Evolutionary conservation across 2,329 filamentous ascomycete genomes (phyloP).

Genomic region (Penicillium sp.): DNA sequence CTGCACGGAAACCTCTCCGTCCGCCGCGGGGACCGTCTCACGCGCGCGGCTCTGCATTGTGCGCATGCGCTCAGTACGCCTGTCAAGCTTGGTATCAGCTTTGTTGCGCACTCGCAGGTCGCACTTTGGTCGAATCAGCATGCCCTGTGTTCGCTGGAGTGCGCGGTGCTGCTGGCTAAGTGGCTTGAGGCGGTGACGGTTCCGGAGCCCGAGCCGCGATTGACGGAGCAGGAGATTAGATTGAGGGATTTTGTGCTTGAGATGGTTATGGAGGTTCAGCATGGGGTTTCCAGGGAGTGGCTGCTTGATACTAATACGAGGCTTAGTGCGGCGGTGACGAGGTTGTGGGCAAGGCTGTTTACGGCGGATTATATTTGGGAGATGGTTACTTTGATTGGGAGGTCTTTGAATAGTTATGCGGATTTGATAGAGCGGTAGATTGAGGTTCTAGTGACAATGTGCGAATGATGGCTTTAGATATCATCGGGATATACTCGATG

Average conservation of each 20-base stretch:
- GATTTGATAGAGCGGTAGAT: conserved; percentile 27
- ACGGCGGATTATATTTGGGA: conserved; percentile 39
- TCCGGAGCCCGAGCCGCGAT: conserved; percentile 20
- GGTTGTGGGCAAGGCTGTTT: conserved; percentile 36
- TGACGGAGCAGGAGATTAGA: conserved; percentile 34
- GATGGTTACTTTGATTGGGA: conserved; percentile 35
- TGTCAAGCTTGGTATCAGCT: conserved; percentile 53
- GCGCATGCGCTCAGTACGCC: conserved; percentile 56
- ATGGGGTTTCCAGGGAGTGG: conserved; percentile 32
- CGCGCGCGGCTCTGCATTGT: conserved; percentile 51
- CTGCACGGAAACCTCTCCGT: conserved; percentile 36
- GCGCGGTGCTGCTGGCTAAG: conserved; percentile 53
- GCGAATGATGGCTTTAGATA: no score
- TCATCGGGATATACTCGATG: no score
- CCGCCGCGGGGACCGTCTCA: conserved; percentile 44
- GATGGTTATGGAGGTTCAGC: conserved; percentile 37
- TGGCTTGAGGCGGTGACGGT: conserved; percentile 36
- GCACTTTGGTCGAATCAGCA: conserved; percentile 59
- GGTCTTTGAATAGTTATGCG: conserved; percentile 34
- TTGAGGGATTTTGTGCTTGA: conserved; percentile 37
- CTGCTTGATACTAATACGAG: conserved; percentile 33
- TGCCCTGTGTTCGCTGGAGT: conserved; percentile 54
- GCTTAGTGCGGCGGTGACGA: conserved; percentile 31
- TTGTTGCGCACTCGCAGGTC: conserved; percentile 53
- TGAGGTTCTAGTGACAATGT: no score